Evolutionary conservation across 1,284 basidiomycete species (phyloP).

Genomic region (Jaminaea rosea): DNA sequence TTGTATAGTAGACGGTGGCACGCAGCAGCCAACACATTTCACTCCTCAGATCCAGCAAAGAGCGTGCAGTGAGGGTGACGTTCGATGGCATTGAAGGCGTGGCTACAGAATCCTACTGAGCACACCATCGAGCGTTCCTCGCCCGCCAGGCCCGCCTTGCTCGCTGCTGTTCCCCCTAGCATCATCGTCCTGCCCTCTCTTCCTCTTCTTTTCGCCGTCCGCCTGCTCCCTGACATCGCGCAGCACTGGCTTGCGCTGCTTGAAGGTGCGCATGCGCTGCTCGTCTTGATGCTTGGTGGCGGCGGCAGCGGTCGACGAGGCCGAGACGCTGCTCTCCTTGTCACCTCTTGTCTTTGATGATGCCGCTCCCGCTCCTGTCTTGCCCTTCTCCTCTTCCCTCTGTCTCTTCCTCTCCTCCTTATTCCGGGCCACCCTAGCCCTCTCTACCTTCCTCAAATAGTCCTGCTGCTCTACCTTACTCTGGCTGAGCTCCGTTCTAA

Average conservation of each 20-base stretch:
- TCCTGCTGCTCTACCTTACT: slow-evolving; percentile 81
- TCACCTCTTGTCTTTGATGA: slow-evolving; percentile 11
- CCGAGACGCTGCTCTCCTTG: slow-evolving; percentile 13
- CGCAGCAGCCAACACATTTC: too few species aligned
- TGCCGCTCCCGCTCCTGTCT: slow-evolving; percentile 1
- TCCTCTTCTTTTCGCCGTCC: neutral
- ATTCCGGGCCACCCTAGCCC: slow-evolving; percentile 81
- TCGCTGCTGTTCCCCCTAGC: neutral
- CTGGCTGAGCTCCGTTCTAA: slow-evolving; percentile 85
- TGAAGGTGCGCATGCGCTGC: too few species aligned
- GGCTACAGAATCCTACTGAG: neutral
- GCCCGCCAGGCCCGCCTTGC: neutral
- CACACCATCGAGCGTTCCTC: neutral
- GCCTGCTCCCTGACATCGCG: slow-evolving; percentile 38
- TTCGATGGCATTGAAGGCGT: too few species aligned
- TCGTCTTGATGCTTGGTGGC: neutral
- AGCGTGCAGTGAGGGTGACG: too few species aligned
- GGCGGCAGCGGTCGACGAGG: neutral
- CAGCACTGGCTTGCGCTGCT: slow-evolving; percentile 32
- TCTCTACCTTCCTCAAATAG: slow-evolving; percentile 88
- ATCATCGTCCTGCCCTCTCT: neutral
- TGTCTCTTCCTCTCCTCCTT: slow-evolving; percentile 60
- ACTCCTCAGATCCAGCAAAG: too few species aligned
- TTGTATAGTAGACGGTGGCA: too few species aligned
- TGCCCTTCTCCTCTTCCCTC: slow-evolving; percentile 7